A percentile compares a stretch with the other conserved stretches of the same genome.
Evolutionary conservation across 2,329 filamentous ascomycete species (phyloP).

Genomic region (Epichloe coenophiala): DNA sequence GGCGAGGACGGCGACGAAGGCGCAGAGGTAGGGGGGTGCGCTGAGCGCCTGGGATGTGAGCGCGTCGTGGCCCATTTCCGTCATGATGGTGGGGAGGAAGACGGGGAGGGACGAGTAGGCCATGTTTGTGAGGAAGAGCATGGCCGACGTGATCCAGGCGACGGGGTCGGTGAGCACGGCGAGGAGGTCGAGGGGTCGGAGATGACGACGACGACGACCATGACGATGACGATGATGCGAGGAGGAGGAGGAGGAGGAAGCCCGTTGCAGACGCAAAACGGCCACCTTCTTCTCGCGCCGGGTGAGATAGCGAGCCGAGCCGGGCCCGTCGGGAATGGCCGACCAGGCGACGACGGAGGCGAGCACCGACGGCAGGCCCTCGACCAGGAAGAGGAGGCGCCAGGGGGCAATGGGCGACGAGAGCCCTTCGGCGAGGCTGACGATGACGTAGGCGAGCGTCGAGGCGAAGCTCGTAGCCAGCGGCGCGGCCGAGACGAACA

Average conservation of each 20-base stretch:
- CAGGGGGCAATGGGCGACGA: slow-evolving; percentile 60
- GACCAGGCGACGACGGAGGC: slow-evolving; percentile 62
- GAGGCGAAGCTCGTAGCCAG: slow-evolving; percentile 70
- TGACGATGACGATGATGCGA: too few relatives aligned
- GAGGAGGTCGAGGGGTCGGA: slow-evolving; percentile 43
- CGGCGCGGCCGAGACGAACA: slow-evolving; percentile 77
- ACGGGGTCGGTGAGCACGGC: slow-evolving; percentile 25
- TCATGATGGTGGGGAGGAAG: slow-evolving; percentile 71
- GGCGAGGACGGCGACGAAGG: slow-evolving; percentile 58
- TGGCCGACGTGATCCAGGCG: slow-evolving; percentile 58
- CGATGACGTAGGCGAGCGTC: slow-evolving; percentile 64
- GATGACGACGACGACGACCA: too few relatives aligned
- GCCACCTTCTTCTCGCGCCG: slow-evolving; percentile 56
- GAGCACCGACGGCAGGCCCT: slow-evolving; percentile 73
- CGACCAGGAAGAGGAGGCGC: slow-evolving; percentile 73
- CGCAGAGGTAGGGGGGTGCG: slow-evolving; percentile 66
- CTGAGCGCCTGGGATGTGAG: slow-evolving; percentile 62
- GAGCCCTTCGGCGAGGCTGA: slow-evolving; percentile 45
- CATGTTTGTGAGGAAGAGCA: slow-evolving; percentile 82
- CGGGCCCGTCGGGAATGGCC: slow-evolving; percentile 63
- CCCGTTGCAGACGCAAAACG: slow-evolving; percentile 46
- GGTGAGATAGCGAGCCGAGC: slow-evolving; percentile 49
- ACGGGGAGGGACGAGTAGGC: slow-evolving; percentile 80
- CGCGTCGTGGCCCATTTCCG: slow-evolving; percentile 58
- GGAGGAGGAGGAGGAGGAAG: too few relatives aligned